Percentiles rank a stretch among this genome's conserved stretches.
These are phyloP conservation scores for Solanum phureja DNA, from an alignment of 257 asterid genomes.

Conservation along the genomic window DNA sequence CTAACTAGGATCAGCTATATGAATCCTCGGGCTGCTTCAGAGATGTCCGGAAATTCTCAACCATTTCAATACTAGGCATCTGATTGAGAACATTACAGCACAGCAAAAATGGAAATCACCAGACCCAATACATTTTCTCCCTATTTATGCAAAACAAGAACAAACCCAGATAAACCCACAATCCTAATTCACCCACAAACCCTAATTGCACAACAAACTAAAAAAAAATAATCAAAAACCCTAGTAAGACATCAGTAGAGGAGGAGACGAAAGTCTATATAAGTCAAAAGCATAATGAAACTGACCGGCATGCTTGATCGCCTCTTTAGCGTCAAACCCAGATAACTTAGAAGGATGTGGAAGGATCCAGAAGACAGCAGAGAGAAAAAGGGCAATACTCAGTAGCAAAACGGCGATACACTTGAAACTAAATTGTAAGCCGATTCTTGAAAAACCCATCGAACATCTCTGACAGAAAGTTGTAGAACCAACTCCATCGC, in stretches of 20 bases:
- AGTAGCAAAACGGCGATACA: constrained; percentile 48
- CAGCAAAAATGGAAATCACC: background rate
- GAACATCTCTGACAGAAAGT: constrained; percentile 45
- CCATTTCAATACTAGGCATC: background rate
- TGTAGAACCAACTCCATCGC: constrained; percentile 20
- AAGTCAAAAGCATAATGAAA: background rate
- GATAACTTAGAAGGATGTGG: constrained; percentile 25
- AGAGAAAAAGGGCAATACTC: constrained; percentile 39
- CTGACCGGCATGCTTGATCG: constrained; percentile 46
- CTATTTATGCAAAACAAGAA: background rate
- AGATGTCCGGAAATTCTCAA: background rate
- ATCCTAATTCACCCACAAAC: background rate
- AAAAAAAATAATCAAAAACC: background rate
- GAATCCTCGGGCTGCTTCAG: background rate
- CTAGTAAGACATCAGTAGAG: background rate
- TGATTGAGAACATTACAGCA: background rate
- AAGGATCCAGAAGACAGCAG: constrained; percentile 43
- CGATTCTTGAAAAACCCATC: constrained; percentile 19
- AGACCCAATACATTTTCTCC: background rate
- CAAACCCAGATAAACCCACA: background rate
- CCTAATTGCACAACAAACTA: background rate
- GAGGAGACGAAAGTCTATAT: background rate
- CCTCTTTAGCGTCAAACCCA: constrained; percentile 54
- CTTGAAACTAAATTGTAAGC: constrained; percentile 25
- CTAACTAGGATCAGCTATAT: background rate